phyloP scores from a whole-genome alignment of 2,329 filamentous ascomycete species.

The Claviceps capensis region DNA sequence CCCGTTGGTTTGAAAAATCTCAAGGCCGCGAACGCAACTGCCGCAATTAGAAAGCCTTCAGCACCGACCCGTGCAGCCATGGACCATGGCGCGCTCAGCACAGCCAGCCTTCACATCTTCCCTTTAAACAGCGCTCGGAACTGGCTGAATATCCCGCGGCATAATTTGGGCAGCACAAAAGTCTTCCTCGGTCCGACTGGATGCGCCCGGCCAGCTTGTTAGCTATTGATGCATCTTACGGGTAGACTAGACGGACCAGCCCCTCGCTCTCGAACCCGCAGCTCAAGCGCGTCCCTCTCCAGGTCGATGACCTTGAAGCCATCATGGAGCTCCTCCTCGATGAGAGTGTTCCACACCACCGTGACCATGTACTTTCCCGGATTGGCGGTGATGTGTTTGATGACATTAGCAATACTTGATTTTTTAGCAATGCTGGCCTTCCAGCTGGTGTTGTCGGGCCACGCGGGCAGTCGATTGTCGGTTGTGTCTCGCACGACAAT shows the following conservation, averaged over 20 bases:
- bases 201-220: neutral
- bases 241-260: neutral
- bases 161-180: too few species aligned
- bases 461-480: conserved; percentile 1
- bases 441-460: neutral
- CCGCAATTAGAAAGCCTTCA: too few species aligned
- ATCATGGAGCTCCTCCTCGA: neutral
- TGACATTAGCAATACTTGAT: neutral
- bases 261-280: neutral
- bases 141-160: too few species aligned
- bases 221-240: neutral
- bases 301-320: neutral
- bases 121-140: too few species aligned
- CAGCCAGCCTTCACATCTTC: too few species aligned
- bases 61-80: too few species aligned
- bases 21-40: too few species aligned
- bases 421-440: neutral
- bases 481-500: neutral
- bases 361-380: conserved; percentile 1
- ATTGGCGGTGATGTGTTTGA: conserved; percentile 1
- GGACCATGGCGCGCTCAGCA: too few species aligned
- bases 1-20: too few species aligned
- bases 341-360: neutral
- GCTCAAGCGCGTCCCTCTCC: neutral
- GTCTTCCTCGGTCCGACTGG: too few species aligned